Evolutionary conservation across 352 stramenopile genomes (phyloP).

Genomic region (Pythium plurisporium): DNA sequence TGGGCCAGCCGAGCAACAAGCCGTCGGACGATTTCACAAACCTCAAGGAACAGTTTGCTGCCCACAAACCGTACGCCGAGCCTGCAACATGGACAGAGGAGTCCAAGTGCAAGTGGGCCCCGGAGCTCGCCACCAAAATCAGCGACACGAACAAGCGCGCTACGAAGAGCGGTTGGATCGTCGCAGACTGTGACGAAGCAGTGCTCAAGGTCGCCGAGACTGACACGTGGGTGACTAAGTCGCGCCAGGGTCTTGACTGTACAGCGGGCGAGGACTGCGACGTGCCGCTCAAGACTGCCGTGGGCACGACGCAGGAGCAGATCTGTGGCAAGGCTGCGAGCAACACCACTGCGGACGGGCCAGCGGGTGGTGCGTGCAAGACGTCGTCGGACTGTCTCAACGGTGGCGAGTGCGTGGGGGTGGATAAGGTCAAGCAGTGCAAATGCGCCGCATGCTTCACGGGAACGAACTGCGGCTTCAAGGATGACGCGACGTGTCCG

Average conservation of each 20-base stretch:
- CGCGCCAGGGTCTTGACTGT: conserved; percentile 71
- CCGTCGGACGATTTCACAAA: conserved; percentile 68
- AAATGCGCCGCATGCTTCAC: conserved; percentile 77
- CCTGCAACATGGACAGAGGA: conserved; percentile 51
- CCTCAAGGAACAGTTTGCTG: conserved; percentile 61
- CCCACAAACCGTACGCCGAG: conserved; percentile 53
- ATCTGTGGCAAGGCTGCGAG: conserved; percentile 69
- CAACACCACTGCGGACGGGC: conserved; percentile 13
- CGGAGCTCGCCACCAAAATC: conserved; percentile 45
- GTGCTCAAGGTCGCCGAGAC: conserved; percentile 54
- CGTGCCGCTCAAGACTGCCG: conserved; percentile 40
- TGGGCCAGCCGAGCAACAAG: conserved; percentile 57
- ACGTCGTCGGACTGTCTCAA: conserved; percentile 55
- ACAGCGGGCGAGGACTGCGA: conserved; percentile 65
- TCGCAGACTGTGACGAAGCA: conserved; percentile 48
- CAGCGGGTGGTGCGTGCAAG: conserved; percentile 46
- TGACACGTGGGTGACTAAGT: conserved; percentile 76
- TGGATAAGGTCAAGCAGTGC: conserved; percentile 65
- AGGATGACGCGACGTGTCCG: conserved; percentile 34
- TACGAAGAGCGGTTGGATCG: conserved; percentile 60
- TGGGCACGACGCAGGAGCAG: conserved; percentile 73
- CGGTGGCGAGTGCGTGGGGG: conserved; percentile 68
- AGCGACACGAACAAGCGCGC: conserved; percentile 40
- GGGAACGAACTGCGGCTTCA: conserved; percentile 67
- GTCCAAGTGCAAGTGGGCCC: conserved; percentile 69